Base-by-base conservation (phyloP, 2,329 filamentous ascomycete genomes). In the Botrytis galanthina region DNA sequence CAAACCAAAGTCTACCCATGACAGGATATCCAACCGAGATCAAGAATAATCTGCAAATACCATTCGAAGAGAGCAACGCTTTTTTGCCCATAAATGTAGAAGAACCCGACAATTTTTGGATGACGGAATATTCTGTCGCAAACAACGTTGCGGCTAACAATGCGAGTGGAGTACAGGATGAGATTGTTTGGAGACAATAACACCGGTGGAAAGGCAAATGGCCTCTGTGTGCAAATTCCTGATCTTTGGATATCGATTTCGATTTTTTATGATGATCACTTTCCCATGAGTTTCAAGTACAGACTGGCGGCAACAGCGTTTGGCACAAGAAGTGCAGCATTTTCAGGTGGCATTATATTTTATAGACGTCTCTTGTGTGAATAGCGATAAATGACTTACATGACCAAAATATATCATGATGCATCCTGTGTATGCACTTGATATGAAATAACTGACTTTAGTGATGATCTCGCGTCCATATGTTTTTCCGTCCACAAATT, bases 81-180 rank as follows among this genome's bases (percentile, higher is more conserved):
- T 74, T 73, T 59, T 80, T 83, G 10, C 84, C 86, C 63, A 82
- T 86, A 42, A 84, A 85, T 10, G 83, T 86, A 76, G 83, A 87
- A 16, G 88, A 90, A 57, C 81, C 82, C 26, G 82, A 84, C 42
- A 73, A 75, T 14, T 82, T 82, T 73, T 84, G 83, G 83, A 84
- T 84, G 78, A 81, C 80, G 75, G 82, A 81, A 69, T 84, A 83
- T 74, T 66, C 77, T 20, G 39, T 35, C 20, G 59, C 77, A 2
- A 78, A 73, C 35, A 75, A 63, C 51, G 62, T 75, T 35, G 59
- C 76, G 14, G 62, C 77, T 29, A 74, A 74, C 35, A 73, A 72
- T 37, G 71, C 67, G 26, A 77, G 60, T 74, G 76, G 78, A 62
- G 48, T 77, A 73, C 72, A 75, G 35, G 79, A 79, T 64, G 77